Evolutionary conservation across 2,329 filamentous ascomycete genomes (phyloP).

Genomic region (Colletotrichum sublineola): DNA sequence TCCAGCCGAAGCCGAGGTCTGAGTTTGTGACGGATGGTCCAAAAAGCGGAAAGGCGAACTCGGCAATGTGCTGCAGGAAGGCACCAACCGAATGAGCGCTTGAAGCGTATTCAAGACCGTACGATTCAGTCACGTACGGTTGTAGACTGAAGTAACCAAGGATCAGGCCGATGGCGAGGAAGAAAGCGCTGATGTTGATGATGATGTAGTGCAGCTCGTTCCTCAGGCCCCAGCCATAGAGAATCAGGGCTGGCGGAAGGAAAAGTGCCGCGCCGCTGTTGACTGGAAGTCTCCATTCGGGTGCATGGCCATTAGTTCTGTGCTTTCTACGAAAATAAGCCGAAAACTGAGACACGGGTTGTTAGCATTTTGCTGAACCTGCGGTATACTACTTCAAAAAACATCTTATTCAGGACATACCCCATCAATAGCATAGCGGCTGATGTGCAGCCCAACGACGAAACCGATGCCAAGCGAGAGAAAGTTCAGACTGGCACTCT

Average conservation of each 20-base stretch:
- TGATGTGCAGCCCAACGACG: neutral
- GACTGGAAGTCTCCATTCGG: neutral
- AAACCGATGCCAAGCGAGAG: neutral
- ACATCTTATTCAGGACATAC: neutral
- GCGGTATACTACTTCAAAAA: neutral
- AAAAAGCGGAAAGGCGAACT: neutral
- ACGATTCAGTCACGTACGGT: neutral
- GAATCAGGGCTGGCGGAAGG: neutral
- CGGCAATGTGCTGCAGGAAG: neutral
- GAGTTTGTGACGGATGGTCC: neutral
- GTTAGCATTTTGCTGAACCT: neutral
- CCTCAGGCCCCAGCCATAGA: neutral
- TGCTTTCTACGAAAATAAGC: neutral
- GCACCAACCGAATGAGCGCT: neutral
- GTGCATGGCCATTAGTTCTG: neutral
- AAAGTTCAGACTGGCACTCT: neutral
- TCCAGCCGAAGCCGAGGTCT: neutral
- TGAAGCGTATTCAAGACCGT: neutral
- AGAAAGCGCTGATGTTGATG: neutral
- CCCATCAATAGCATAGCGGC: neutral
- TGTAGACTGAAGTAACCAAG: neutral
- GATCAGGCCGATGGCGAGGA: neutral
- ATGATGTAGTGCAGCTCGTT: neutral
- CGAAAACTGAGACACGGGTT: neutral
- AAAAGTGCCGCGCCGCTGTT: neutral